Evolutionary conservation across 2,329 filamentous ascomycete species (phyloP).

Genomic region (Phaeoacremonium minimum): DNA sequence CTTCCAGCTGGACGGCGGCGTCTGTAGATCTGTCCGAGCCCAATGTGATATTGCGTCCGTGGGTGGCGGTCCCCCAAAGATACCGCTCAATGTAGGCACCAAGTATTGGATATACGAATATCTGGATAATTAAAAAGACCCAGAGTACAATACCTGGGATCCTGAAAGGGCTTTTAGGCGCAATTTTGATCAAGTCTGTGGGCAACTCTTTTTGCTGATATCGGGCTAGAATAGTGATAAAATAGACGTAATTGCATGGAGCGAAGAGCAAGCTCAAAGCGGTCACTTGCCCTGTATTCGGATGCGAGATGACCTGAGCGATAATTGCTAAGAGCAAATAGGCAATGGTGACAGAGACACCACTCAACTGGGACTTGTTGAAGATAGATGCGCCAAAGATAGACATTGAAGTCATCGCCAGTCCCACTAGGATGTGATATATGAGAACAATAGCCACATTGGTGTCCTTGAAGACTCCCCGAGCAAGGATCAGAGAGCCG

Average conservation of each 20-base stretch:
- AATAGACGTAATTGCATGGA: conserved; percentile 84
- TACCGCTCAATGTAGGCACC: conserved; percentile 69
- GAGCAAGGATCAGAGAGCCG: conserved; percentile 60
- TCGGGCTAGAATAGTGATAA: conserved; percentile 69
- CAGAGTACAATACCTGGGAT: conserved; percentile 73
- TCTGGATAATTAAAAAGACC: conserved; percentile 74
- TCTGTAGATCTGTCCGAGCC: conserved; percentile 22
- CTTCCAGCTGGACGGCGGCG: conserved; percentile 64
- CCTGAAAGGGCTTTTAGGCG: conserved; percentile 63
- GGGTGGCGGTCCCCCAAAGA: conserved; percentile 70
- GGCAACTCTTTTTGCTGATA: conserved; percentile 62
- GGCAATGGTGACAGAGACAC: conserved; percentile 71
- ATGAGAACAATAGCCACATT: conserved; percentile 63
- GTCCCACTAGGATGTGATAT: conserved; percentile 71
- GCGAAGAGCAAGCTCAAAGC: conserved; percentile 75
- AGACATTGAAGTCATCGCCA: conserved; percentile 75
- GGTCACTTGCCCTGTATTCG: conserved; percentile 59
- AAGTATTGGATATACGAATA: conserved; percentile 70
- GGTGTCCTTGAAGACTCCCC: conserved; percentile 62
- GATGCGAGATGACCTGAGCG: conserved; percentile 67
- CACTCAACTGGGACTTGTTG: conserved; percentile 80
- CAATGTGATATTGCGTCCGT: conserved; percentile 49
- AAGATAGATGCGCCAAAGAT: conserved; percentile 82
- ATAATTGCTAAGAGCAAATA: conserved; percentile 76
- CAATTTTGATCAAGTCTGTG: conserved; percentile 56